Conservation (phyloP, 192 early-diverging fungal genomes). For the Mortierella alpina region DNA sequence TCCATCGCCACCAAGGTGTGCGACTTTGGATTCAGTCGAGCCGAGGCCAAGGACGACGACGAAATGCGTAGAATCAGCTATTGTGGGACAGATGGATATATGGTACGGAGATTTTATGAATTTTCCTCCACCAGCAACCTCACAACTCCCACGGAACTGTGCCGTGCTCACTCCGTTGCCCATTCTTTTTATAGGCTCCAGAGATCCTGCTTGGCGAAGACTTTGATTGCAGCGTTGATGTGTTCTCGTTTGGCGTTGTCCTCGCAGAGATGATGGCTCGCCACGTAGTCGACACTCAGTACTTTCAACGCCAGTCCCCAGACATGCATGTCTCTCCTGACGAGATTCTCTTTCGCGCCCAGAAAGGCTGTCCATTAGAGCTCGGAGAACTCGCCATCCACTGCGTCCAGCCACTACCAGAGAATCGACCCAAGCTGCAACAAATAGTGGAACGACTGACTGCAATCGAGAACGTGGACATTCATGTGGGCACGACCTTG, state of each 20-base stretch:
- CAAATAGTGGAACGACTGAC: constrained; percentile 41
- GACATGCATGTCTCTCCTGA: constrained; percentile 39
- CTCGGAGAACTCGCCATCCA: constrained; percentile 38
- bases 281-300: constrained; percentile 44
- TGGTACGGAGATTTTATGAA: constrained; percentile 15
- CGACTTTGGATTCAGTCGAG: constrained; percentile 53
- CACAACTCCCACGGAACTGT: not conserved
- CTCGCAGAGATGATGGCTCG: constrained; percentile 53
- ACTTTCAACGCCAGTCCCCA: constrained; percentile 32
- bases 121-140: not conserved
- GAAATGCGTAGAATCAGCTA: constrained; percentile 53
- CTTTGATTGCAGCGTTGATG: constrained; percentile 52
- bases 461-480: constrained; percentile 42
- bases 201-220: constrained; percentile 52
- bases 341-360: constrained; percentile 43
- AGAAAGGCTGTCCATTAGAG: constrained; percentile 35
- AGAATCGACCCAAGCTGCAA: constrained; percentile 26
- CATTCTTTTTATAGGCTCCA: constrained; percentile 28
- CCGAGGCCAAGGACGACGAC: constrained; percentile 34
- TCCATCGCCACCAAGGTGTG: constrained; percentile 23
- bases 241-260: constrained; percentile 50
- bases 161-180: not conserved
- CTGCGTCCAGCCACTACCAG: constrained; percentile 34
- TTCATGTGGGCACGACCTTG: constrained; percentile 46
- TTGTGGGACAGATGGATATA: constrained; percentile 52